Percentiles rank a stretch among this genome's conserved stretches.
phyloP scores from a whole-genome alignment of 139 green algal species.

The Closterium sp. region DNA sequence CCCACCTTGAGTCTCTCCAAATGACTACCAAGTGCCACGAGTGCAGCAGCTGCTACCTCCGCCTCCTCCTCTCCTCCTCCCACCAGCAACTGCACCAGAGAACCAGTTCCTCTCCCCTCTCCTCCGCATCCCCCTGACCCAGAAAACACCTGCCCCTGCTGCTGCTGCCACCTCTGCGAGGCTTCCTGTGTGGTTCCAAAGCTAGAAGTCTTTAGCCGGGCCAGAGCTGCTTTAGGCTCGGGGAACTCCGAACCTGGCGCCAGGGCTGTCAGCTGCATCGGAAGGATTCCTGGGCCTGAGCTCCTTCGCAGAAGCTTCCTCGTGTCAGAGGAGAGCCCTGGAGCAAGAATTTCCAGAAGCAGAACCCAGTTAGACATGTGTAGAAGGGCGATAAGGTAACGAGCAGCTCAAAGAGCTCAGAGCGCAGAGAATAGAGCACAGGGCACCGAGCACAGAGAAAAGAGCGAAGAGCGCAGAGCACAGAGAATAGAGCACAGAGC shows the following conservation, averaged over 20 bases:
- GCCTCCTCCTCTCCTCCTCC: conserved; percentile 1
- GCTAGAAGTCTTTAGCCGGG: not conserved
- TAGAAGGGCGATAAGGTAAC: too few relatives aligned
- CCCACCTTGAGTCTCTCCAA: conserved; percentile 20
- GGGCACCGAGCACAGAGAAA: too few relatives aligned
- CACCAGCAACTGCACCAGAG: not conserved
- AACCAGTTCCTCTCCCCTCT: not conserved
- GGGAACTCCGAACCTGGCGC: conserved; percentile 16
- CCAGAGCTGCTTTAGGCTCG: conserved; percentile 4
- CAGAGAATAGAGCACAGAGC: too few relatives aligned
- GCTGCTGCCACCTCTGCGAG: too few relatives aligned
- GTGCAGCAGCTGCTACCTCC: not conserved
- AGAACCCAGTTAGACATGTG: too few relatives aligned
- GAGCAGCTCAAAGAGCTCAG: too few relatives aligned
- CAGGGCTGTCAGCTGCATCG: conserved; percentile 25
- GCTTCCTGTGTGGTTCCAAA: not conserved
- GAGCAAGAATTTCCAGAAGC: too few relatives aligned
- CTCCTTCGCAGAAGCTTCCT: not conserved
- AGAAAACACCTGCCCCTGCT: too few relatives aligned
- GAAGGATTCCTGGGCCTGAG: conserved; percentile 14
- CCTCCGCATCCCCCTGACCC: too few relatives aligned
- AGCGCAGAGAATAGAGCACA: too few relatives aligned
- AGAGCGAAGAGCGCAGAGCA: too few relatives aligned
- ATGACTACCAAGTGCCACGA: conserved; percentile 18
- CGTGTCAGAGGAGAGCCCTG: not conserved